A percentile compares a stretch with the other conserved stretches of the same genome.
phyloP scores from a whole-genome alignment of 306 rosid genomes.

The Datisca glomerata region DNA sequence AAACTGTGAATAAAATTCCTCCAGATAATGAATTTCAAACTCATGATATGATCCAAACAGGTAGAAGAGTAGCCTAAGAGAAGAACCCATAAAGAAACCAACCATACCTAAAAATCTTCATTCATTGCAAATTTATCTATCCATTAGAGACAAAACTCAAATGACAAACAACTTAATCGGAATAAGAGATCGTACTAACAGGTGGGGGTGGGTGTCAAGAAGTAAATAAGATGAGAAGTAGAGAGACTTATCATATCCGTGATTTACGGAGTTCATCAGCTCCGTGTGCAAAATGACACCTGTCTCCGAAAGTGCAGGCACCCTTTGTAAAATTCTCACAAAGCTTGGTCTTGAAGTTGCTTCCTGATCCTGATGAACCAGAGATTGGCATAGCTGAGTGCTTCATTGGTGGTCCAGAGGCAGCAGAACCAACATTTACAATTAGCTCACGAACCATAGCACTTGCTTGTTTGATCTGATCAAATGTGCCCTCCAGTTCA shows the following conservation, averaged over 20 bases:
- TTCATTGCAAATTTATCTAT: no score
- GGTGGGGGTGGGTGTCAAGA: no score
- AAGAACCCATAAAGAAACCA: no score
- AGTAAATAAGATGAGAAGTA: no score
- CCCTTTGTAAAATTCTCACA: constrained; percentile 68
- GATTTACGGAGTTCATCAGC: constrained; percentile 49
- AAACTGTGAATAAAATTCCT: no score
- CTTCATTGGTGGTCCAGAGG: constrained; percentile 36
- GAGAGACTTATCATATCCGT: constrained; percentile 8
- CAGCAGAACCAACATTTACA: constrained; percentile 37
- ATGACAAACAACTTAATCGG: no score
- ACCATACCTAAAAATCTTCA: no score
- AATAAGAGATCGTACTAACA: no score
- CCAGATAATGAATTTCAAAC: no score
- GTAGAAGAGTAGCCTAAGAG: no score
- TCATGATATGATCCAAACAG: no score
- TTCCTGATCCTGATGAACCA: constrained; percentile 12
- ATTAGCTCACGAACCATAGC: constrained; percentile 80
- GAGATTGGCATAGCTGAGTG: constrained; percentile 17
- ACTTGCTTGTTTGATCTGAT: constrained; percentile 71
- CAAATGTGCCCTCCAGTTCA: constrained; percentile 77
- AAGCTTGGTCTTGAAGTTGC: constrained; percentile 67
- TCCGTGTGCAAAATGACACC: constrained; percentile 89
- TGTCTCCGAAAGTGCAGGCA: constrained; percentile 75
- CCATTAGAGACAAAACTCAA: no score